These are phyloP conservation scores for Tuber melanosporum DNA, from an alignment of 495 filamentous ascomycete species.

Conservation along the genomic window DNA sequence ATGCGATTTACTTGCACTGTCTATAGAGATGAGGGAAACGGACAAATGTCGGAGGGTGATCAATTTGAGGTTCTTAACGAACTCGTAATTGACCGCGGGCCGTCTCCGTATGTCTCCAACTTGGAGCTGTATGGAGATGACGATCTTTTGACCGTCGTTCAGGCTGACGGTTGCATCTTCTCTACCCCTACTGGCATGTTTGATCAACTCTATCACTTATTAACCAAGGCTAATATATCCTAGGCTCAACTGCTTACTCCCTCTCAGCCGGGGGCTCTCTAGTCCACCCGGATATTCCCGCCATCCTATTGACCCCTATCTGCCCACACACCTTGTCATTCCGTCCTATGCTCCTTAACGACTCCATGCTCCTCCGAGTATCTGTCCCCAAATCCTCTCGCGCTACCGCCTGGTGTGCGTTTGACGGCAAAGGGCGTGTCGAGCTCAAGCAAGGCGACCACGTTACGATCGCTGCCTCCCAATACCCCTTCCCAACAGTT, in stretches of 20 bases:
- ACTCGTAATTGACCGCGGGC: slow-evolving; percentile 78
- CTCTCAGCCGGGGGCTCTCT: slow-evolving; percentile 91
- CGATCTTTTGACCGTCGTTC: slow-evolving; percentile 77
- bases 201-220: slow-evolving; percentile 73
- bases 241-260: slow-evolving; percentile 90
- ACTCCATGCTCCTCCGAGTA: slow-evolving; percentile 84
- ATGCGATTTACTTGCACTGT: slow-evolving; percentile 90
- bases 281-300: slow-evolving; percentile 93
- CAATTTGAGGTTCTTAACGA: slow-evolving; percentile 79
- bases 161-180: slow-evolving; percentile 95
- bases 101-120: slow-evolving; percentile 58
- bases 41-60: slow-evolving; percentile 47
- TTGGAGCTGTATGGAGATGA: slow-evolving; percentile 75
- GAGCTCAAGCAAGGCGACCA: slow-evolving; percentile 89
- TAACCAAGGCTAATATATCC: slow-evolving; percentile 68
- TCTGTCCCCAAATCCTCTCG: slow-evolving; percentile 90
- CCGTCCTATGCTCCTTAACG: slow-evolving; percentile 88
- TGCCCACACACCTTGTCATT: slow-evolving; percentile 95
- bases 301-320: slow-evolving; percentile 91
- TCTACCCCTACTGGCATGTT: slow-evolving; percentile 48
- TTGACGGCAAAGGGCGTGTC: slow-evolving; percentile 84
- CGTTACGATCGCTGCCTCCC: slow-evolving; percentile 84
- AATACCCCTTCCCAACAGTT: slow-evolving; percentile 90
- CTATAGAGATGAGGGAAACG: slow-evolving; percentile 59
- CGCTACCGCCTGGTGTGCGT: slow-evolving; percentile 88